Evolutionary conservation across 176 grass and related monocot genomes (phyloP), one percentile per base, ranked within the genome.

Genomic region (Raddia distichophylla): DNA sequence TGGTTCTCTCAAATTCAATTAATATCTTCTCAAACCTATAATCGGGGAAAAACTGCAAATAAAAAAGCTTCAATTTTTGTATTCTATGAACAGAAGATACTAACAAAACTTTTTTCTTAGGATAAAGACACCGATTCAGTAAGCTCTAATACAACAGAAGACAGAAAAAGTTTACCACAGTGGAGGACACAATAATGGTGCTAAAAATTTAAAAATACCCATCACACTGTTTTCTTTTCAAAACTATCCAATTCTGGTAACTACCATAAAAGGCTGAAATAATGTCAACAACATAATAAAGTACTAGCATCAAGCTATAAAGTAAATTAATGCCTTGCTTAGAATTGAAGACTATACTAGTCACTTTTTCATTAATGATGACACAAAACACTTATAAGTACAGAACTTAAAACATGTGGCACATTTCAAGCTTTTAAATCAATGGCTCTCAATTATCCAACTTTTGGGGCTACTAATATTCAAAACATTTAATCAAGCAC

Each of bases 11-110:
- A 91, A 98, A 98, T 87, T 98, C 90, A 74, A n/a, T 60, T 52
- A 98, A 71, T 83, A 98, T 77, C 22, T 84, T 85, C 15, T 94
- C 88, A 87, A 98, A 98, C 83, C 89, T 92, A 86, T 92, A 98
- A 88, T 94, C 90, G 59, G 95, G 90, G 87, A 89, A 98, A 48
- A 93, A 73, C 92, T 94, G 95, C 91, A 82, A 84, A 86, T 48
- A 76, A 81, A 87, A 89, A 84, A 20, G 27, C 27, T 75, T 48
- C 78, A 74, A 13, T 69, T 62, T 58, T 91, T 74, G 17, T 9
- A 78, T 69, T 81, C 44, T 44, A 80, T 17, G 13, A 82, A 78
- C 12, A 32, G 73, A 32, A 79, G 13, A 60, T 52, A 52, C 3
- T 67, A 75, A 58, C 34, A 67, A 66, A 51, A 22, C 27, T 66